These are phyloP conservation scores for Lipomyces kockii DNA, from an alignment of 805 yeast species.

Conservation along the genomic window DNA sequence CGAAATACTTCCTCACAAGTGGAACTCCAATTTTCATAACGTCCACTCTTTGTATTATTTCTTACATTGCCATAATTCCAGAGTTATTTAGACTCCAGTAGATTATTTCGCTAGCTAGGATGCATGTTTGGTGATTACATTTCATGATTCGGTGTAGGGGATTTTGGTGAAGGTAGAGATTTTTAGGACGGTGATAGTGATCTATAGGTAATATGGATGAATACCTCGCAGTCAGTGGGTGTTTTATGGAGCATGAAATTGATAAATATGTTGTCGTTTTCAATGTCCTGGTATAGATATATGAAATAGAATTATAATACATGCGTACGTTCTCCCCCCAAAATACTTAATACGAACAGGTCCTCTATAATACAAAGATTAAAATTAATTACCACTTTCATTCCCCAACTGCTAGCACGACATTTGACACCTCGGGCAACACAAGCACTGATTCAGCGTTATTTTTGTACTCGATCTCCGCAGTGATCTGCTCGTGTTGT, in stretches of 20 bases:
- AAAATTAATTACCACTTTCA: background rate
- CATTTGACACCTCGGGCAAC: conserved; percentile 57
- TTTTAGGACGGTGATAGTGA: too few species aligned
- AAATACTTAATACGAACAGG: background rate
- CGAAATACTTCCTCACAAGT: conserved; percentile 30
- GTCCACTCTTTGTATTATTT: conserved; percentile 17
- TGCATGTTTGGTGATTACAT: background rate
- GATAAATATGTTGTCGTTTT: background rate
- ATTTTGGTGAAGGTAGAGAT: too few species aligned
- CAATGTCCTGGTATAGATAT: background rate
- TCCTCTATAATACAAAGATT: background rate
- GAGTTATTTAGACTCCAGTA: conserved; percentile 29
- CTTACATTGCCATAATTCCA: conserved; percentile 26
- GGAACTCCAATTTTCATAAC: conserved; percentile 26
- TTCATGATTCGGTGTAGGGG: background rate
- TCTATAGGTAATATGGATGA: too few species aligned
- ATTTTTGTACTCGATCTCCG: conserved; percentile 70
- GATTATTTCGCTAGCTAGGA: background rate
- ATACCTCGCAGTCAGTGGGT: too few species aligned
- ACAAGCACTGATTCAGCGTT: conserved; percentile 71
- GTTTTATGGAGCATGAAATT: too few species aligned
- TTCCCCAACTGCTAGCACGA: conserved; percentile 18
- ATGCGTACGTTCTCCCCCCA: background rate
- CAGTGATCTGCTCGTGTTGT: conserved; percentile 45
- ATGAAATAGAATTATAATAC: background rate